Evolutionary conservation across 2,329 filamentous ascomycete genomes (phyloP), one percentile per base, ranked within the genome.

Genomic region (Aspergillus clavatus): DNA sequence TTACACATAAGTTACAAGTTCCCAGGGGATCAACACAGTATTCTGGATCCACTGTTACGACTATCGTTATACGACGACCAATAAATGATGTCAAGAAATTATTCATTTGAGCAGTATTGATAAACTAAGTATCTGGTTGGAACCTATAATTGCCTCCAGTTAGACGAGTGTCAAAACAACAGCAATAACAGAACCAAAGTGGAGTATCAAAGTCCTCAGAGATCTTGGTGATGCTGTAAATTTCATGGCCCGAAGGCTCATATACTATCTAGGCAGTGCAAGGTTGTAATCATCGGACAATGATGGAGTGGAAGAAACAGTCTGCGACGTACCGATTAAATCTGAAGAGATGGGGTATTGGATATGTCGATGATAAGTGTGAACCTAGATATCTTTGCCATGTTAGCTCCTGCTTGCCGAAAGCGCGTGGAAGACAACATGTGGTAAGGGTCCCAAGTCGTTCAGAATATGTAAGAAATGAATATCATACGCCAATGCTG

Each of bases 401-500:
- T 47, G 56, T 65, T 40, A 67, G 61, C 53, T 24, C 21, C 12
- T 23, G 38, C 4, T 35, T 23, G n/a, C 7, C 28, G 3, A 4
- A 14, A 19, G 22, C 22, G 18, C 8, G 22, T 35, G n/a, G 28
- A 43, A 11, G 38, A 33, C 7, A 42, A 40, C 18, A 45, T 14
- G 46, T 12, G 29, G 45, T 16, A n/a, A 16, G n/a, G n/a, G n/a
- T n/a, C 41, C 36, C 38, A 48, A 46, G 16, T 19, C 57, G 64
- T 59, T 95, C 89, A 95, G 89, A 88, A 95, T 95, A 95, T 95
- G 89, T 95, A 95, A 95, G 89, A 91, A 81, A 82, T 57, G 73
- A 89, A 87, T 94, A 86, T 95, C 89, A 95, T 61, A 76, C 70
- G 80, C 74, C 79, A 74, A 73, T 66, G 73, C 77, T 84, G 83